phyloP scores from a whole-genome alignment of 2,329 filamentous ascomycete species.

The Fusarium sp. region DNA sequence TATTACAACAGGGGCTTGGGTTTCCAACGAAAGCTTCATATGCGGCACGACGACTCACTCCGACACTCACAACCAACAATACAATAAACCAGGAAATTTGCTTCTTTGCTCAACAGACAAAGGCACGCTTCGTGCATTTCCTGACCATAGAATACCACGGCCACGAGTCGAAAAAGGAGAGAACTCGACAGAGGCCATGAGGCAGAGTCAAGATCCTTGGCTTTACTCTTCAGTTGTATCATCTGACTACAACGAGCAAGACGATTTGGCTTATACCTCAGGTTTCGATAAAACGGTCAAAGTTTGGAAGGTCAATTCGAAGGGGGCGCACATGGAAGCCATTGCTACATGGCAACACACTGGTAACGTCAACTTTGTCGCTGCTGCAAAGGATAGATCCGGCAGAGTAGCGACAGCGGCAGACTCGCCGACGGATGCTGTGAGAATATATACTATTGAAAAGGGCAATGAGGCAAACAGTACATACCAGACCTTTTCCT shows the following conservation, averaged over 20 bases:
- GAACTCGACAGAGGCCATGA: conserved; percentile 67
- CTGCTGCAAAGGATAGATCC: conserved; percentile 60
- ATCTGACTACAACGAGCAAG: conserved; percentile 63
- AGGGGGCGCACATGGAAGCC: conserved; percentile 56
- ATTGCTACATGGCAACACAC: conserved; percentile 64
- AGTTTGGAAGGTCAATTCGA: conserved; percentile 61
- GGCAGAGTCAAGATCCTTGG: conserved; percentile 70
- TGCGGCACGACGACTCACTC: conserved; percentile 72
- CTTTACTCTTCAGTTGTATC: conserved; percentile 72
- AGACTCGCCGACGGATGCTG: conserved; percentile 64
- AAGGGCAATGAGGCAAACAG: conserved; percentile 51
- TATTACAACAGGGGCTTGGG: conserved; percentile 68
- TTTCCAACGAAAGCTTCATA: conserved; percentile 64
- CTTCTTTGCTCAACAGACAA: conserved; percentile 62
- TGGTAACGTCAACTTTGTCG: conserved; percentile 72
- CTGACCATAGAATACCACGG: conserved; percentile 68
- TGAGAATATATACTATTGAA: conserved; percentile 66
- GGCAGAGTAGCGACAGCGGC: conserved; percentile 69
- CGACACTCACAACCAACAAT: conserved; percentile 72
- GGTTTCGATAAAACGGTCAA: conserved; percentile 73
- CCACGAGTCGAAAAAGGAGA: conserved; percentile 64
- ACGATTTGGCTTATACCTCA: conserved; percentile 65
- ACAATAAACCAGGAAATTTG: conserved; percentile 73
- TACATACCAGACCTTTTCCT: conserved; percentile 55
- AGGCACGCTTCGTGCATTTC: conserved; percentile 61